These are phyloP conservation scores for Leptographium flavum DNA, from an alignment of 2,329 filamentous ascomycete species.

Conservation along the genomic window DNA sequence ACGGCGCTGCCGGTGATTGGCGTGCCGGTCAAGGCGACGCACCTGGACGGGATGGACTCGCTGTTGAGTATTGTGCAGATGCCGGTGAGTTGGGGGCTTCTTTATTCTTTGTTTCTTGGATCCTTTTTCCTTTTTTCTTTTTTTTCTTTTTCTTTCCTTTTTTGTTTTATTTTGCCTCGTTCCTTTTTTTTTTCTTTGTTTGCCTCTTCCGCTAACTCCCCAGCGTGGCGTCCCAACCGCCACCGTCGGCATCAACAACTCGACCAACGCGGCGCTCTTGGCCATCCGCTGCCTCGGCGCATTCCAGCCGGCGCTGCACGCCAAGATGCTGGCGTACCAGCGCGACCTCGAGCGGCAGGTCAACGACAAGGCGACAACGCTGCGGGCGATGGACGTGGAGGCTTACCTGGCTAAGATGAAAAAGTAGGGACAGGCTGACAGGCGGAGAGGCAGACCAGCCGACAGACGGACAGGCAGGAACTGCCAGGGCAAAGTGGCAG, in stretches of 20 bases:
- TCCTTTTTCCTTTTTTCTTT: background rate
- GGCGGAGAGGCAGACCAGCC: no score
- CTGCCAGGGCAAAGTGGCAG: no score
- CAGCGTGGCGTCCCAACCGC: slow-evolving; percentile 39
- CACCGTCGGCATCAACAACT: slow-evolving; percentile 69
- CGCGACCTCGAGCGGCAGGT: slow-evolving; percentile 48
- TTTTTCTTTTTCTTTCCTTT: background rate
- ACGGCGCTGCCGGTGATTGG: slow-evolving; percentile 64
- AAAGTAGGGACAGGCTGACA: background rate
- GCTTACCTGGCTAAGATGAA: slow-evolving; percentile 7
- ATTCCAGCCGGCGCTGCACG: slow-evolving; percentile 32
- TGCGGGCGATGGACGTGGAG: slow-evolving; percentile 40
- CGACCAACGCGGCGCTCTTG: slow-evolving; percentile 45
- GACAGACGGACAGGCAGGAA: background rate
- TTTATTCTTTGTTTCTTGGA: background rate
- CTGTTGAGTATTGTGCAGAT: slow-evolving; percentile 65
- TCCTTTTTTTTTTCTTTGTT: slow-evolving; percentile 15
- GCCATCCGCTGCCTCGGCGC: slow-evolving; percentile 11
- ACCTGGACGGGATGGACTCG: slow-evolving; percentile 57
- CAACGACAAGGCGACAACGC: slow-evolving; percentile 39
- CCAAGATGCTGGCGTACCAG: slow-evolving; percentile 45
- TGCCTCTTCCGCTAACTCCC: slow-evolving; percentile 15
- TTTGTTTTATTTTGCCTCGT: slow-evolving; percentile 14
- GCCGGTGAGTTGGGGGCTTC: slow-evolving; percentile 34
- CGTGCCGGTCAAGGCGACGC: slow-evolving; percentile 61